A percentile compares a stretch with the other conserved stretches of the same genome.
Conservation (phyloP, 208 protist species). For the Leptomonas seymouri region DNA sequence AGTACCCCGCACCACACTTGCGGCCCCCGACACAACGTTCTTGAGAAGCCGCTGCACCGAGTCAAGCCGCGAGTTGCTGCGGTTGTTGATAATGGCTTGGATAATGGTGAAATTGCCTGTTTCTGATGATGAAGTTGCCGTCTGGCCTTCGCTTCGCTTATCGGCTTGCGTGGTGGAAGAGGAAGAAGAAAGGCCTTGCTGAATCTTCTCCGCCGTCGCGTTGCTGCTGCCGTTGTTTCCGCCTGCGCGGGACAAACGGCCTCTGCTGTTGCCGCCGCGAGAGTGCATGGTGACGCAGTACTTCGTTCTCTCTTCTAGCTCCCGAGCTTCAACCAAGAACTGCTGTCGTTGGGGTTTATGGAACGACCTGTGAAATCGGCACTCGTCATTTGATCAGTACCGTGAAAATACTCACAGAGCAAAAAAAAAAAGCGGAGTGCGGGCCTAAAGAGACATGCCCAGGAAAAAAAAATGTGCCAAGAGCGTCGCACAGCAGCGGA, state of each 20-base stretch:
- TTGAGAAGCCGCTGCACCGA: constrained; percentile 38
- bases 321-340: too few relatives aligned
- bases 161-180: neutral
- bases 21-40: constrained; percentile 28
- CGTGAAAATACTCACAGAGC: neutral
- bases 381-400: too few relatives aligned
- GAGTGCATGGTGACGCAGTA: neutral
- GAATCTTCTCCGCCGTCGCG: neutral
- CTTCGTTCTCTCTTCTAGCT: neutral
- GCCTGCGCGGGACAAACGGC: neutral
- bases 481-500: too few relatives aligned
- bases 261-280: neutral
- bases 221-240: constrained; percentile 1
- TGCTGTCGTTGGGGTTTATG: too few relatives aligned
- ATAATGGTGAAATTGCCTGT: constrained; percentile 11
- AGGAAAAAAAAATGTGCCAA: too few relatives aligned
- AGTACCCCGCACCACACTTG: constrained; percentile 71
- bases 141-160: neutral
- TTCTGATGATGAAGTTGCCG: neutral
- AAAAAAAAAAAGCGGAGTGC: neutral
- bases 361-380: too few relatives aligned
- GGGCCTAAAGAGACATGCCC: neutral
- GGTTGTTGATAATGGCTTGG: constrained; percentile 11
- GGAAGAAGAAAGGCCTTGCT: neutral
- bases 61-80: constrained; percentile 15